phyloP scores from a whole-genome alignment of 148 eudicot genomes.

The Tetragonia tetragonoides region DNA sequence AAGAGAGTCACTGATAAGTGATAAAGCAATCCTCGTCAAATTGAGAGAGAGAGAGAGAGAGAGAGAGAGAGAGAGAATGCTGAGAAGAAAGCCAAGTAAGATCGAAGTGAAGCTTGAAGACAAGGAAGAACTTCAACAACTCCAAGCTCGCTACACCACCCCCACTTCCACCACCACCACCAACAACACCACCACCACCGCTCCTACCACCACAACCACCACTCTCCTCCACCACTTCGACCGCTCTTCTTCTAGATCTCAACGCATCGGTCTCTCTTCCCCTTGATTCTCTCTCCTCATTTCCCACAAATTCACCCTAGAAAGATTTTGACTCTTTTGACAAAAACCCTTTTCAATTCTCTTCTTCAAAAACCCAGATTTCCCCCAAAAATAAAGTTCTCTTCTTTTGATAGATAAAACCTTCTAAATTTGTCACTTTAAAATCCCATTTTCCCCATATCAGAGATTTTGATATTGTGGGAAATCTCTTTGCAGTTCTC shows the following conservation, averaged over 20 bases:
- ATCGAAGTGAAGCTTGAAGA: constrained; percentile 77
- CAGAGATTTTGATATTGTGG: no score
- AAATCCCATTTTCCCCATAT: no score
- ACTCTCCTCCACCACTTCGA: constrained; percentile 75
- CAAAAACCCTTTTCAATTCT: not conserved
- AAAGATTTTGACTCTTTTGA: not conserved
- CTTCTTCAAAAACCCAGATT: no score
- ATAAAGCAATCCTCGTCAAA: no score
- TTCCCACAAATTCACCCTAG: not conserved
- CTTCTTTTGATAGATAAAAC: no score
- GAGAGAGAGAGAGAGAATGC: constrained; percentile 38
- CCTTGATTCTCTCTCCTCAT: constrained; percentile 5
- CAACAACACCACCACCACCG: constrained; percentile 22
- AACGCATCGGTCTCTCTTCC: constrained; percentile 62
- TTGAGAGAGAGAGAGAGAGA: not conserved
- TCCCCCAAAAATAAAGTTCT: no score
- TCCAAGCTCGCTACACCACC: constrained; percentile 48
- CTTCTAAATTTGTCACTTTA: no score
- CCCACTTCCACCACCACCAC: constrained; percentile 32
- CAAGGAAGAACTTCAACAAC: constrained; percentile 73
- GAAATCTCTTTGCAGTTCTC: no score
- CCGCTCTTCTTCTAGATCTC: constrained; percentile 54
- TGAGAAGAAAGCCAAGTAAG: constrained; percentile 69
- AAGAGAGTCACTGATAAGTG: no score
- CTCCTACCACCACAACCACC: constrained; percentile 47